A percentile compares a stretch with the other conserved stretches of the same genome.
These are phyloP conservation scores for Pyrenochaeta sp. DNA, from an alignment of 2,329 filamentous ascomycete species.

Conservation along the genomic window DNA sequence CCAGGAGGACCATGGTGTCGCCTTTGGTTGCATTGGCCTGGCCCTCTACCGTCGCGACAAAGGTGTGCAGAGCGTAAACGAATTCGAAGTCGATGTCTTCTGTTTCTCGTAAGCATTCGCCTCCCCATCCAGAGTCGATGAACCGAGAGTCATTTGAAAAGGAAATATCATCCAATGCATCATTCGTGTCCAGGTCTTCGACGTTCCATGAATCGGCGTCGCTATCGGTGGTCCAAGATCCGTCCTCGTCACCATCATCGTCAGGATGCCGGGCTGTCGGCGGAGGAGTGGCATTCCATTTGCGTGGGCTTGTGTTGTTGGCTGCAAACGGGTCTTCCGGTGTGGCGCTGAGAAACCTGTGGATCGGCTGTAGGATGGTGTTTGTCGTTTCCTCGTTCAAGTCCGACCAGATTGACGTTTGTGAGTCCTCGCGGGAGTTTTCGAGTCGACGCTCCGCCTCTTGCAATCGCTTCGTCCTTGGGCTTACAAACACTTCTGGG, in stretches of 20 bases:
- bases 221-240: conserved; percentile 48
- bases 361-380: conserved; percentile 51
- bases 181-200: conserved; percentile 41
- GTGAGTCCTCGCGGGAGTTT: conserved; percentile 36
- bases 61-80: conserved; percentile 97
- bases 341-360: conserved; percentile 45
- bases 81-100: conserved; percentile 99
- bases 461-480: conserved; percentile 24
- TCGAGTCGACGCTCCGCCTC: conserved; percentile 30
- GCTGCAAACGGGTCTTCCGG: conserved; percentile 24
- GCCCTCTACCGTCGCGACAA: conserved; percentile 95
- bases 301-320: conserved; percentile 1
- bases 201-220: conserved; percentile 47
- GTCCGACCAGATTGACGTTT: conserved; percentile 40
- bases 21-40: conserved; percentile 98
- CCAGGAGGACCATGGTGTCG: conserved; percentile 96
- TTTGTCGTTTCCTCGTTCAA: conserved; percentile 46
- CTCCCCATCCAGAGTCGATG: conserved; percentile 76
- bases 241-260: conserved; percentile 24
- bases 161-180: conserved; percentile 69
- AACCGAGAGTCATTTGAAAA: conserved; percentile 66
- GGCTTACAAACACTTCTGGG: conserved; percentile 21
- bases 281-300: conserved; percentile 17
- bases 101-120: conserved; percentile 87
- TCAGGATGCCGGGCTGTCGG: conserved; percentile 6